Evolutionary conservation across 352 stramenopile genomes (phyloP), one percentile per base, ranked within the genome.

Genomic region (Globisporangium polare): DNA sequence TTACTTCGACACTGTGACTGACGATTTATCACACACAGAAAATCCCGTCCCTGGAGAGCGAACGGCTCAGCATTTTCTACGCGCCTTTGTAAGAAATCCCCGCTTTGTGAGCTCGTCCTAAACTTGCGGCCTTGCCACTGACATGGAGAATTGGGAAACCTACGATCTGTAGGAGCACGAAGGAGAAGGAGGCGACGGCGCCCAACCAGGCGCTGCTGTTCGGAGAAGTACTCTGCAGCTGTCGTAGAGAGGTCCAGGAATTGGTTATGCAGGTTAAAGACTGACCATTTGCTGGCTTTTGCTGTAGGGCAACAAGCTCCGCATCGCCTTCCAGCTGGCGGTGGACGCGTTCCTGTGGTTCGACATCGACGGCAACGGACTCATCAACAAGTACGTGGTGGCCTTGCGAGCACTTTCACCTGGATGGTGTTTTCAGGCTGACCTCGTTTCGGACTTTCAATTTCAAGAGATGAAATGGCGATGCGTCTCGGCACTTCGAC

Each of bases 301-400:
- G 2, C 8, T 27, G 13, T 22, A 90, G 78, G 85, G 83, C 51
- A 94, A 94, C 66, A 94, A 91, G 56, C 68, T 94, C 22, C 77
- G 83, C 18, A 73, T 89, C 22, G 85, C 80, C 2, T 95, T 94
- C 62, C 80, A 95, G 49, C 70, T 95, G 33, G 81, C 83, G 1
- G 74, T 94, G 31, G 86, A 95, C 41, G 82, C 86, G 10, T 96
- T 93, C 62, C 58, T 95, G 41, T 91, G 83, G 78, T 95, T 96
- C 67, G 88, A 96, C 47, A 73, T 83, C 2, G 79, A 92, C 42
- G 85, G 86, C 15, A 79, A 81, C 49, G 88, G 88, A 0, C 58
- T 80, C 20, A 95, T 96, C 71, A 89, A 90, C 60, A 69, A 76
- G 82, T 88, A 62, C 5, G 69, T 43, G 2, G 6, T 45, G 37